Base-by-base conservation (phyloP, 2,329 filamentous ascomycete species). In the Diaporthe humulicola region DNA sequence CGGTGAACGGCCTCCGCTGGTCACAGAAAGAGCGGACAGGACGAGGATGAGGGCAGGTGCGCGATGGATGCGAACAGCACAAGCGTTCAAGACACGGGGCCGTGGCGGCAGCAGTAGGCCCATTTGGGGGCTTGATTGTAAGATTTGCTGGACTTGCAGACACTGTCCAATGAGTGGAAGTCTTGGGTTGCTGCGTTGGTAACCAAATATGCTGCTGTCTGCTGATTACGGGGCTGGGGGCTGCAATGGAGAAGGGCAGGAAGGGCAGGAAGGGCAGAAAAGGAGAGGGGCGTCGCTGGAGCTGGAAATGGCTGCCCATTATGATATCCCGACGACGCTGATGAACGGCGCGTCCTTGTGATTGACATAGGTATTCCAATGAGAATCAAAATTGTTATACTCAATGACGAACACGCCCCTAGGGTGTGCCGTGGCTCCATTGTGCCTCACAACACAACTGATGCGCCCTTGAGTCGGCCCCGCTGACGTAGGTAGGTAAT, bases 271-370 rank as follows among this genome's bases (percentile, higher is more conserved):
- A 38, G n/a, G 60, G 52, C 40, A 28, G 45, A n/a, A 45, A 10
- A 56, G 42, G 40, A 56, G 66, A 57, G 66, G 15, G 58, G 67
- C 42, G 58, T 54, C 66, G 60, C 58, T 67, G 57, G 33, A 58
- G 48, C 54, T 60, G 64, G 48, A 54, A 54, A 36, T 69, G 64
- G 33, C 57, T 71, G 69, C 73, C 52, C 60, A 70, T 69, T 71
- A 75, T 71, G 72, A 75, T 75, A 74, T 74, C 66, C 74, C 48
- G 66, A 73, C 74, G 60, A 50, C 30, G 74, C 74, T 58, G 54
- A 67, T 14, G 71, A 52, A 73, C 71, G 73, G 71, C 74, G 70
- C 70, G 74, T 73, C 54, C 74, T 42, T 70, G 61, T 74, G 57
- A 64, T 36, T 56, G 40, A 42, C 60, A 42, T 36, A 40, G 70